These are phyloP conservation scores for Athelia sp. DNA, from an alignment of 1,284 basidiomycete genomes.

Conservation along the genomic window DNA sequence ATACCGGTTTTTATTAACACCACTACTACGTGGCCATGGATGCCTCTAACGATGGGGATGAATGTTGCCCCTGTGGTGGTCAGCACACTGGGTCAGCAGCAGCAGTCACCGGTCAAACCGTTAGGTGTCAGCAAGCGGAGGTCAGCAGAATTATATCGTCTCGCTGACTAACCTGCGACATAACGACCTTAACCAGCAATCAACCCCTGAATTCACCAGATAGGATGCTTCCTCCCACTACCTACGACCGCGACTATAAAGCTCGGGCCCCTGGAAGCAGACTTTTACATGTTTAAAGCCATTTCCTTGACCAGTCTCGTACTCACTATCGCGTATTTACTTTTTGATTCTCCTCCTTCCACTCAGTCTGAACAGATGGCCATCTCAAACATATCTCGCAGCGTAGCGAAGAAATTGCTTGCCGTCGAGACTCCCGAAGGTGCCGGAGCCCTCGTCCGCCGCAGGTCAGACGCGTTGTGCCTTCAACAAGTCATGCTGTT, in stretches of 20 bases:
- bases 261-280: background rate
- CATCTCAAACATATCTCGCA: conserved; percentile 47
- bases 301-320: background rate
- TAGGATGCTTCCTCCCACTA: background rate
- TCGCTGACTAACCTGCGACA: background rate
- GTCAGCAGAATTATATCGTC: background rate
- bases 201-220: no score
- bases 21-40: no score
- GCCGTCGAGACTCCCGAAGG: conserved; percentile 84
- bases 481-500: no score
- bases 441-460: conserved; percentile 80
- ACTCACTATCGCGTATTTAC: background rate
- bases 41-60: no score
- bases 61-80: no score
- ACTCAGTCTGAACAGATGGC: conserved; percentile 14
- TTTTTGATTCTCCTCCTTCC: background rate
- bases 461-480: background rate
- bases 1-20: no score
- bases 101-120: background rate
- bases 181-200: no score
- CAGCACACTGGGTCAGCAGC: background rate
- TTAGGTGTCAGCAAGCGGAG: background rate
- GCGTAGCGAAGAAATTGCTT: conserved; percentile 69
- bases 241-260: background rate
- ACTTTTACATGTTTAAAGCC: background rate